These are phyloP conservation scores for Cordyceps cateniannulata DNA, from an alignment of 2,329 filamentous ascomycete species.

Conservation along the genomic window DNA sequence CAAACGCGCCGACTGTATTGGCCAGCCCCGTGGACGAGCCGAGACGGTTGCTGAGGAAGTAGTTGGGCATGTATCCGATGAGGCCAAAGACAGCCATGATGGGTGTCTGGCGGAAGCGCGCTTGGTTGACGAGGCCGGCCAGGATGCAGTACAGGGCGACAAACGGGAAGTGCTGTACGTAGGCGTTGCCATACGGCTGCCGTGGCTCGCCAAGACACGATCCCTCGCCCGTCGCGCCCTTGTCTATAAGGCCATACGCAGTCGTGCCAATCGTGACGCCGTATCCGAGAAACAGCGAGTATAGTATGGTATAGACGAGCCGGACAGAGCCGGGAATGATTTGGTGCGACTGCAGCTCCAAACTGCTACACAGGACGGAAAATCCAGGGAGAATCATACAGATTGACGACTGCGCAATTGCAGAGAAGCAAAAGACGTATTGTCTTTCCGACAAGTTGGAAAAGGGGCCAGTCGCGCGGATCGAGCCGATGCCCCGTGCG, in stretches of 20 bases:
- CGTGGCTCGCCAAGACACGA: constrained; percentile 26
- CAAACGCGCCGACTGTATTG: constrained; percentile 11
- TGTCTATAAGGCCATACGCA: constrained; percentile 51
- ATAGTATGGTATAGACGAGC: constrained; percentile 66
- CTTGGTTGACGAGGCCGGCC: constrained; percentile 9
- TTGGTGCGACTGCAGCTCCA: constrained; percentile 60
- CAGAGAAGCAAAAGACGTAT: constrained; percentile 8
- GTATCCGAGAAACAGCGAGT: constrained; percentile 60
- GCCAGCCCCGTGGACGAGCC: constrained; percentile 1
- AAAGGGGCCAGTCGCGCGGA: neutral
- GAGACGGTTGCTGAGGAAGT: neutral
- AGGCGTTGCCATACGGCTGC: neutral
- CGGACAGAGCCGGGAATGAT: constrained; percentile 60
- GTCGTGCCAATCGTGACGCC: constrained; percentile 58
- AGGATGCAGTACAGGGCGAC: constrained; percentile 10
- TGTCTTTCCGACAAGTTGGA: neutral
- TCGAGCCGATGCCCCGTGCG: neutral
- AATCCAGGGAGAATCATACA: constrained; percentile 14
- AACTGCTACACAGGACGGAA: constrained; percentile 45
- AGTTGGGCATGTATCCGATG: constrained; percentile 8
- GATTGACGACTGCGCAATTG: constrained; percentile 9
- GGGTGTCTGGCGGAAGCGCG: constrained; percentile 9
- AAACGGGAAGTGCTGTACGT: constrained; percentile 8
- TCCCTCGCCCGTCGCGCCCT: constrained; percentile 41
- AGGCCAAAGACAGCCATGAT: constrained; percentile 10